Evolutionary conservation across 768 basidiomycete species (phyloP), one percentile per base, ranked within the genome.

Genomic region (Lactarius deliciosus): DNA sequence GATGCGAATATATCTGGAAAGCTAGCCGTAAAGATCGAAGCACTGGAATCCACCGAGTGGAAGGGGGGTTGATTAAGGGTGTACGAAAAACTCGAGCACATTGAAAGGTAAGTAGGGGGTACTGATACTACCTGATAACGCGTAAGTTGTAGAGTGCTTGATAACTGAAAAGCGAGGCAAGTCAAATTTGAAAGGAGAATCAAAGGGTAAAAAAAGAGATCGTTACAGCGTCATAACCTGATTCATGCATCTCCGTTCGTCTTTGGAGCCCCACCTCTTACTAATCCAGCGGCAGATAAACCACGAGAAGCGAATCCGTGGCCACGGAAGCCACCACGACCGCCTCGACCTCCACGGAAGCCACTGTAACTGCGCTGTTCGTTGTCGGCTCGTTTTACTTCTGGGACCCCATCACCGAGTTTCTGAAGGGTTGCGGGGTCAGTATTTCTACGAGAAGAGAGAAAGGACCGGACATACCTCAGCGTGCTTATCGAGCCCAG

Each of bases 201-300:
- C 34, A 53, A n/a, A 20, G n/a, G 57, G 28, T 2, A 41, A 54
- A 22, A 28, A 50, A 5, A 54, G 56, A 20, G 20, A 54, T 45
- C 58, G 22, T 38, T 28, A 18, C 54, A 25, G 9, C 36, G 45
- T 57, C 54, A 55, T 25, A 47, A 38, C 64, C 32, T 30, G 5
- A 36, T 61, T 45, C 64, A 60, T 60, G 71, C 69, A 28, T 76
- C 76, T 55, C 76, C 77, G 61, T 77, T 78, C 47, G 65, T 45
- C 60, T 63, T 70, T 20, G 68, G 70, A 3, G 60, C 69, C 1
- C 72, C 72, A 4, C 76, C 75, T 64, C 74, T 76, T 18, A 77
- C 87, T 69, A 93, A 77, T 4, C 91, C 91, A 18, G 89, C 91
- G 10, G 86, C 86, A 5, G 86, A 83, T 61, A 92, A 82, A 15